These are phyloP conservation scores for Circinella umbellata DNA, from an alignment of 371 early-diverging fungal species.

Conservation along the genomic window DNA sequence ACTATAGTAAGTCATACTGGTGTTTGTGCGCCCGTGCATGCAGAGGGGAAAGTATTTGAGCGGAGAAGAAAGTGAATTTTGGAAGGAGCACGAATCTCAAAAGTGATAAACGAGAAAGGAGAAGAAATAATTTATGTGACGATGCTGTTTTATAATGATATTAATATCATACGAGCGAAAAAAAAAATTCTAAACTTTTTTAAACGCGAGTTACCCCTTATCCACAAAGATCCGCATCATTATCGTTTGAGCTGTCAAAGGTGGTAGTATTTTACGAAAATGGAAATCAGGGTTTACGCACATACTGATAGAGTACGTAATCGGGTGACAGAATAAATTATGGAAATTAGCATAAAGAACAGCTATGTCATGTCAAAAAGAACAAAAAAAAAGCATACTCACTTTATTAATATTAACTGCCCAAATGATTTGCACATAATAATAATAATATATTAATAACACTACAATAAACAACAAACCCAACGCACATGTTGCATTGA, in stretches of 20 bases:
- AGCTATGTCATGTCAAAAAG: neutral
- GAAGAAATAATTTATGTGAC: neutral
- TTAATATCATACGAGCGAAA: no score
- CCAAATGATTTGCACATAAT: neutral
- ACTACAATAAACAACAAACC: no score
- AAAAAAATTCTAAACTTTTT: no score
- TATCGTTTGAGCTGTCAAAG: conserved; percentile 5
- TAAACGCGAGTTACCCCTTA: neutral
- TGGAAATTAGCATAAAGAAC: neutral
- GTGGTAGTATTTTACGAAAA: neutral
- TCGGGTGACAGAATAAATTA: neutral
- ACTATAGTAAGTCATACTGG: neutral
- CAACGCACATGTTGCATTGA: no score
- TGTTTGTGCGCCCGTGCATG: conserved; percentile 19
- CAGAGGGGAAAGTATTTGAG: neutral
- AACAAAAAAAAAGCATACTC: no score
- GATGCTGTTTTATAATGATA: no score
- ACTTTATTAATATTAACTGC: neutral
- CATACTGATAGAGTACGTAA: neutral
- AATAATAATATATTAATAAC: no score
- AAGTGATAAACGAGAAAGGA: neutral
- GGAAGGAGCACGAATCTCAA: no score
- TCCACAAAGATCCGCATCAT: neutral
- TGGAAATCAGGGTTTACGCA: conserved; percentile 8
- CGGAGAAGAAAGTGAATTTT: neutral